Evolutionary conservation across 164 flowering plant species (phyloP), one percentile per base, ranked within the genome.

Genomic region (Pachysandra terminalis): DNA sequence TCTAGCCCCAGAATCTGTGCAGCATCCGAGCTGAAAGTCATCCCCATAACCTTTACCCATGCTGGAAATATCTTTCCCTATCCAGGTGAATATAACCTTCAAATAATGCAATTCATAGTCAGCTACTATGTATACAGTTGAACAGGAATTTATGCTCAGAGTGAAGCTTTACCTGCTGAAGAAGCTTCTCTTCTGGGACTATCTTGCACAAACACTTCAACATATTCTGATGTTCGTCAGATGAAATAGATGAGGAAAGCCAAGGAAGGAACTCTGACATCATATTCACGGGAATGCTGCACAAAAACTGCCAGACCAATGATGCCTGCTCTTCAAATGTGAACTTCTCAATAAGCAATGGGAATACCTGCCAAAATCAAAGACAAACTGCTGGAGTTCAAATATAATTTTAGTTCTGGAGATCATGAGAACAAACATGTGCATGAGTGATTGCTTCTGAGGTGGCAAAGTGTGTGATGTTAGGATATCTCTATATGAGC

Each of bases 221-320:
- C 90, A 94, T 86, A 72, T 85, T 90, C 66, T 83, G 85, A 71
- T 75, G 75, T 69, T 94, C 97, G 65, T 90, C 93, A 61, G 89
- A 64, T 61, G 96, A 85, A 59, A 94, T 80, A 67, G 90, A 90
- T 52, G 93, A 85, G 41, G 95, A 85, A 68, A 94, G 85, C 97
- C 96, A 94, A 1, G 98, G 97, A 64, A 94, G 93, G 70, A 91
- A 90, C 74, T 91, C 94, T 53, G 89, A 87, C 96, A 94, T 87
- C 98, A 94, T 89, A 76, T 85, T 85, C 59, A 91, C 95, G 65
- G 98, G 98, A 75, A 94, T 91, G 66, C 93, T 90, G 73, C 97
- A 94, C 40, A 94, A 76, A 74, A 91, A 94, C 80, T 88, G 95
- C 98, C 98, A 94, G 9, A 90, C 96, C 59, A 94, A 69, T 60